A percentile compares a stretch with the other conserved stretches of the same genome.
phyloP scores from a whole-genome alignment of 306 rosid species.

The Pyrus bretschneideri region DNA sequence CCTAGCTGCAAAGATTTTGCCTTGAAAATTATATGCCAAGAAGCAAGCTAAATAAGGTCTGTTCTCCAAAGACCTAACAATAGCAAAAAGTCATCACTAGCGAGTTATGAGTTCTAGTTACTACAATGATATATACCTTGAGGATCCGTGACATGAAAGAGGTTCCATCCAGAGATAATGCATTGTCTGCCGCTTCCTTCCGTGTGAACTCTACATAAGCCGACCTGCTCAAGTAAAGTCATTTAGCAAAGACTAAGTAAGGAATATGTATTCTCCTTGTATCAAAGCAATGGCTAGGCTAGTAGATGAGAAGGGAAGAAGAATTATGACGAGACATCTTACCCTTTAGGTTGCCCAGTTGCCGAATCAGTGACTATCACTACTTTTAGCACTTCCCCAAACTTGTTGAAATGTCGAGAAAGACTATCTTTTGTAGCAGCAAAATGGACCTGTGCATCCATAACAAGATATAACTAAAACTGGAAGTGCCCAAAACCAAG shows the following conservation, averaged over 20 bases:
- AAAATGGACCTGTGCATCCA: slow-evolving; percentile 66
- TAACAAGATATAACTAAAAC: neutral
- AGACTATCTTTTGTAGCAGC: slow-evolving; percentile 89
- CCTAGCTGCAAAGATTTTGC: neutral
- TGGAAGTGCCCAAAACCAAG: neutral
- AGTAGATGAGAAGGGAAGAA: neutral
- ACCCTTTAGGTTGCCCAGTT: slow-evolving; percentile 93
- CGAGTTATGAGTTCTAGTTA: neutral
- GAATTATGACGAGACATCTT: slow-evolving; percentile 20
- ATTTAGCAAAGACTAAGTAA: slow-evolving; percentile 13
- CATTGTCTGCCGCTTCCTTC: slow-evolving; percentile 83
- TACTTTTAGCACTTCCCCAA: slow-evolving; percentile 82
- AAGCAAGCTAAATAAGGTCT: neutral
- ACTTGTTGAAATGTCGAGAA: slow-evolving; percentile 80
- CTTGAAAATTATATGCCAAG: neutral
- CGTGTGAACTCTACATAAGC: slow-evolving; percentile 93
- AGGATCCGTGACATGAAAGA: slow-evolving; percentile 92
- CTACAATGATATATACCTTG: slow-evolving; percentile 57
- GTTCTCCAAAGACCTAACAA: neutral
- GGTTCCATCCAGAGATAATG: slow-evolving; percentile 83
- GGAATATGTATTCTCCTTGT: neutral
- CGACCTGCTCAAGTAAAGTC: slow-evolving; percentile 52
- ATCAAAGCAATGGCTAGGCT: neutral
- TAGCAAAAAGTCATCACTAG: neutral
- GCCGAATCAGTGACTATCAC: slow-evolving; percentile 66